phyloP scores from a whole-genome alignment of 2,329 filamentous ascomycete species.

The Cladosporium oxysporum region DNA sequence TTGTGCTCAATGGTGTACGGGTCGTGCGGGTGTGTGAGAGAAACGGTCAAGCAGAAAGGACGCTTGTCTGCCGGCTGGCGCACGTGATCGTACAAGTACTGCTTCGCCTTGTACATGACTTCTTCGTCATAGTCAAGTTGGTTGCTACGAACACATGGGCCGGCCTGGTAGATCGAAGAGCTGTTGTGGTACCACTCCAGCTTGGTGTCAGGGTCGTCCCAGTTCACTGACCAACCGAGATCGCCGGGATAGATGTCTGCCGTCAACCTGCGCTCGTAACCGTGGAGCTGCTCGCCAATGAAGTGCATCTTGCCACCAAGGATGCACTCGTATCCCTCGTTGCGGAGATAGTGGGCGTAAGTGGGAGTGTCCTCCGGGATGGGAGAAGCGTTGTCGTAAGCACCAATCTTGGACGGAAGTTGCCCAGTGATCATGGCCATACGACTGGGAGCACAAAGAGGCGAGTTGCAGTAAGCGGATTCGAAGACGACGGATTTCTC shows the following conservation, averaged over 20 bases:
- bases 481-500: conserved; percentile 85
- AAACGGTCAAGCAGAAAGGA: conserved; percentile 87
- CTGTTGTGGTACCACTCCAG: conserved; percentile 97
- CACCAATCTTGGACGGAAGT: conserved; percentile 85
- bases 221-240: conserved; percentile 93
- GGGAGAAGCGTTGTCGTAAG: conserved; percentile 87
- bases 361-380: conserved; percentile 83
- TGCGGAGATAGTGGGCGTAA: conserved; percentile 87
- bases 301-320: conserved; percentile 98
- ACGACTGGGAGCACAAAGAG: conserved; percentile 86
- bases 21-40: conserved; percentile 91
- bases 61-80: conserved; percentile 72
- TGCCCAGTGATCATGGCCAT: conserved; percentile 95
- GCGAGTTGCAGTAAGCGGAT: conserved; percentile 91
- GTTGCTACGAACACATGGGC: conserved; percentile 85
- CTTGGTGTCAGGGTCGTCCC: conserved; percentile 82
- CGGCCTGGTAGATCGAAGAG: conserved; percentile 87
- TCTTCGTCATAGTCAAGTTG: conserved; percentile 96
- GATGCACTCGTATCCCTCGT: conserved; percentile 83
- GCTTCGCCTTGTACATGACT: conserved; percentile 86
- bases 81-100: conserved; percentile 88
- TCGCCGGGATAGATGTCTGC: conserved; percentile 94
- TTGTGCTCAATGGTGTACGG: conserved; percentile 92
- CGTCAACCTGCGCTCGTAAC: conserved; percentile 90
- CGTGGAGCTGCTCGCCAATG: conserved; percentile 89